These are phyloP conservation scores for Heliamphora pulchella DNA, from an alignment of 179 eudicot genomes.

Conservation along the genomic window DNA sequence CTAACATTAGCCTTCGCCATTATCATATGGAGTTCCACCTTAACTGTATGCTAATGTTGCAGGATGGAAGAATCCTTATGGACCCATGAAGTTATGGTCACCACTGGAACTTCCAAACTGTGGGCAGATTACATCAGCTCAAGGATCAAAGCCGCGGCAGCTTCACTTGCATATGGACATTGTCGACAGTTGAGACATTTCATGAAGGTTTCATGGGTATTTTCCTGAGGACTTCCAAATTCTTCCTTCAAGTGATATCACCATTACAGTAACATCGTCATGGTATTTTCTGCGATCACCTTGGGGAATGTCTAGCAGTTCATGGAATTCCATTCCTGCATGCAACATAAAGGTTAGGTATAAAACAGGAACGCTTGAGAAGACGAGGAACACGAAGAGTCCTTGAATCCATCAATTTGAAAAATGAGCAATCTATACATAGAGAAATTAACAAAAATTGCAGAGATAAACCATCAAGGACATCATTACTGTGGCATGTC, in stretches of 20 bases:
- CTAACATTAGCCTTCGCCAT: background rate
- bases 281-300: conserved; percentile 93
- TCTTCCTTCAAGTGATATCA: conserved; percentile 69
- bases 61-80: background rate
- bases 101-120: conserved; percentile 1
- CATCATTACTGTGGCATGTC: no score
- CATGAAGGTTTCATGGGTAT: conserved; percentile 29
- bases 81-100: conserved; percentile 3
- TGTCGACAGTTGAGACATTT: conserved; percentile 1
- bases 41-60: background rate
- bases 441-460: background rate
- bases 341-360: background rate
- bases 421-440: background rate
- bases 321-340: conserved; percentile 92
- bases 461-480: no score
- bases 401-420: background rate
- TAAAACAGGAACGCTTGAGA: background rate
- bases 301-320: conserved; percentile 80
- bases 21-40: conserved; percentile 12
- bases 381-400: background rate
- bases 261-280: conserved; percentile 96
- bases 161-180: background rate
- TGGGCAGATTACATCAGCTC: background rate
- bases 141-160: background rate
- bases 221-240: conserved; percentile 71